Conservation (phyloP, 176 grass and related monocot species). For the Tuctoria greenei region DNA sequence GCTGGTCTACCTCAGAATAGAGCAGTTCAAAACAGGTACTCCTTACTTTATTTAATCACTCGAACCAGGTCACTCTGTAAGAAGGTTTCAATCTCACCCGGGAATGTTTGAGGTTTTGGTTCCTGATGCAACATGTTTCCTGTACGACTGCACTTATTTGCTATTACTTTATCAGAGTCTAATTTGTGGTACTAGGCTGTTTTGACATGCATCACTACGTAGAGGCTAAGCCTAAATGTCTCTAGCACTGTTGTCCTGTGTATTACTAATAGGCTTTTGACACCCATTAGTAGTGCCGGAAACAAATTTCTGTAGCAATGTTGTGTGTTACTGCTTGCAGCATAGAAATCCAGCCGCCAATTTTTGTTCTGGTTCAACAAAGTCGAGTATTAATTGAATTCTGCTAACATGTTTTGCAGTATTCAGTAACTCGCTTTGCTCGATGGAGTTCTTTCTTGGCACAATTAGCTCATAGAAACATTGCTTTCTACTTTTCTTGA, state of each 20-base stretch:
- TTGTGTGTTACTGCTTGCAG: constrained; percentile 4
- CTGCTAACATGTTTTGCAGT: constrained; percentile 10
- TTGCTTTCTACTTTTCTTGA: constrained; percentile 35
- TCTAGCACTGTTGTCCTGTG: neutral
- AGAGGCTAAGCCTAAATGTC: constrained; percentile 2
- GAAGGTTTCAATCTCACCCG: neutral
- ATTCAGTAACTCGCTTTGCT: neutral
- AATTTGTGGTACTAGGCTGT: neutral
- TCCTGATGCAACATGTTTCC: constrained; percentile 4
- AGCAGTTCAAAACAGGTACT: constrained; percentile 74
- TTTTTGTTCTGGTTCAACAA: constrained; percentile 17
- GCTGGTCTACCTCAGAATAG: constrained; percentile 64
- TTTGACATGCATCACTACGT: neutral
- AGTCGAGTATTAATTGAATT: neutral
- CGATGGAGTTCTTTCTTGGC: constrained; percentile 3
- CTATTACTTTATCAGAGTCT: neutral
- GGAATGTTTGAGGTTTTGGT: neutral
- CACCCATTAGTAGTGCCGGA: neutral
- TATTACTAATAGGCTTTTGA: constrained; percentile 9
- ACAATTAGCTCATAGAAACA: constrained; percentile 18
- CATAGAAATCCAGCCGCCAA: neutral
- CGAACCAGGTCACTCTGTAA: neutral
- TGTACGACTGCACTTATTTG: neutral
- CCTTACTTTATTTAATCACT: constrained; percentile 11
- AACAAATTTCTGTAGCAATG: neutral